Evolutionary conservation across 2,329 filamentous ascomycete species (phyloP).

Genomic region (Xylariaceae sp.): DNA sequence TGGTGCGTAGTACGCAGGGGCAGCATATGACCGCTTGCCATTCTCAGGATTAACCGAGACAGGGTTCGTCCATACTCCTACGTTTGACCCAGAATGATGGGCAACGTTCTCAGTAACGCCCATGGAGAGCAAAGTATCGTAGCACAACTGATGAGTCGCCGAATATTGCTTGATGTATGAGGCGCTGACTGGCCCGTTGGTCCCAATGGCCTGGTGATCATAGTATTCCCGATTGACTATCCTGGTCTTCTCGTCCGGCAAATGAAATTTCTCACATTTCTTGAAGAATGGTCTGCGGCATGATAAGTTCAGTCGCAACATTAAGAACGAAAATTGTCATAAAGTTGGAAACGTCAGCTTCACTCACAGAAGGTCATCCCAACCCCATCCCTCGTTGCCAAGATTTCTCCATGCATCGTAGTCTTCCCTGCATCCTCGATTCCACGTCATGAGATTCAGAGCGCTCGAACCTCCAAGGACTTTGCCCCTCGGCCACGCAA

Average conservation of each 20-base stretch:
- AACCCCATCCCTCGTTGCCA: constrained; percentile 66
- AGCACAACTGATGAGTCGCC: constrained; percentile 53
- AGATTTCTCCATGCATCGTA: constrained; percentile 64
- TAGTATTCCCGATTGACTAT: constrained; percentile 48
- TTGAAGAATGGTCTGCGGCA: constrained; percentile 55
- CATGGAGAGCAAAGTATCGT: constrained; percentile 47
- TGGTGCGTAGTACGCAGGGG: constrained; percentile 49
- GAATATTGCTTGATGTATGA: constrained; percentile 52
- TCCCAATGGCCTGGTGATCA: constrained; percentile 50
- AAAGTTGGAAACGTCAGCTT: not conserved
- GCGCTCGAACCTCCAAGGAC: constrained; percentile 69
- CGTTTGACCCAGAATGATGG: constrained; percentile 49
- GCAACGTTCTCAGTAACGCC: constrained; percentile 46
- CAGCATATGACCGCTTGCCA: constrained; percentile 49
- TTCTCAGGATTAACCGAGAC: constrained; percentile 43
- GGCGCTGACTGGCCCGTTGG: constrained; percentile 55
- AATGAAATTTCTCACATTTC: constrained; percentile 56
- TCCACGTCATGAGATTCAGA: constrained; percentile 65
- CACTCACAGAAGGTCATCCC: constrained; percentile 51
- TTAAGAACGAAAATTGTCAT: not conserved
- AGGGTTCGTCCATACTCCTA: constrained; percentile 49
- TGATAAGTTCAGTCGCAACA: not conserved
- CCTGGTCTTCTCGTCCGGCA: constrained; percentile 44
- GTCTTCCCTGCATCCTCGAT: constrained; percentile 54
- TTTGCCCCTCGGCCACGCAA: constrained; percentile 52